Evolutionary conservation across 2,329 filamentous ascomycete species (phyloP).

Genomic region (Fusarium torreyae): DNA sequence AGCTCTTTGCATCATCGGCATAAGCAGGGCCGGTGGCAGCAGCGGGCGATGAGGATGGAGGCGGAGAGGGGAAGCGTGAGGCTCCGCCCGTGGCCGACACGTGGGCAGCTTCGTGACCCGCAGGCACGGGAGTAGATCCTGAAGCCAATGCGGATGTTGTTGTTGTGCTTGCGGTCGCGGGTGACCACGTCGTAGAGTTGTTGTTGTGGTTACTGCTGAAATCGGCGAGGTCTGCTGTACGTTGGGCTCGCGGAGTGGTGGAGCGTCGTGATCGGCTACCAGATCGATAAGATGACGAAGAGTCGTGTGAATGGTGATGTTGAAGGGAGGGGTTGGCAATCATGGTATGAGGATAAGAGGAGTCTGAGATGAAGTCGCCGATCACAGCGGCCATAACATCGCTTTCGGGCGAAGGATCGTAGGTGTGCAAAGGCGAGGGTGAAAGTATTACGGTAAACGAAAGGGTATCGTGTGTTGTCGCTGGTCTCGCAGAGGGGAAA

Average conservation of each 20-base stretch:
- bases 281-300: slow-evolving; percentile 50
- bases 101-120: slow-evolving; percentile 45
- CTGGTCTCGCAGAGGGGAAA: slow-evolving; percentile 36
- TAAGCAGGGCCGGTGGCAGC: slow-evolving; percentile 55
- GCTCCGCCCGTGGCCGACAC: slow-evolving; percentile 58
- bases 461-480: slow-evolving; percentile 44
- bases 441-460: slow-evolving; percentile 36
- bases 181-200: slow-evolving; percentile 34
- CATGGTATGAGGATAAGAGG: slow-evolving; percentile 79
- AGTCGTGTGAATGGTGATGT: slow-evolving; percentile 61
- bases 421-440: slow-evolving; percentile 13
- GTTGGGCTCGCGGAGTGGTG: slow-evolving; percentile 51
- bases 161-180: slow-evolving; percentile 27
- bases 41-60: slow-evolving; percentile 67
- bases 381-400: slow-evolving; percentile 75
- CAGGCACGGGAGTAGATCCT: slow-evolving; percentile 43
- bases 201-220: slow-evolving; percentile 33
- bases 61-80: slow-evolving; percentile 68
- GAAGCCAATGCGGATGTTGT: slow-evolving; percentile 27
- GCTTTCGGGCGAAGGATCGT: slow-evolving; percentile 39
- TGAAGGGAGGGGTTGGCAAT: slow-evolving; percentile 69
- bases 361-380: slow-evolving; percentile 81
- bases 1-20: slow-evolving; percentile 60
- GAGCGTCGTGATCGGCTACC: slow-evolving; percentile 52
- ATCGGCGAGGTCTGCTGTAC: slow-evolving; percentile 44